Percentiles rank a stretch among this genome's conserved stretches.
Conservation (phyloP, 148 eudicot genomes). For the Chenopodium formosanum region DNA sequence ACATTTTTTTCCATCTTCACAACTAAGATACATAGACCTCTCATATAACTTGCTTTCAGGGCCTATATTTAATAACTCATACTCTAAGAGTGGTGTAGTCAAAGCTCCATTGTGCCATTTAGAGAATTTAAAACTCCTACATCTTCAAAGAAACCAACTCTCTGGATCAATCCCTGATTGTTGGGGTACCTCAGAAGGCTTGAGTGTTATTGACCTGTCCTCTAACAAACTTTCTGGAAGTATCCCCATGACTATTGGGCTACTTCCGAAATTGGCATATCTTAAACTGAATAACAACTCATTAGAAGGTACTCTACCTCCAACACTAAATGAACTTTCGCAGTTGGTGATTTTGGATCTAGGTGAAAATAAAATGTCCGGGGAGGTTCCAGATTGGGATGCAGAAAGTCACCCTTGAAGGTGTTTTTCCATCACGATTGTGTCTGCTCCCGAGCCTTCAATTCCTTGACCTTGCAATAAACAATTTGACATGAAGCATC, state of each 20-base stretch:
- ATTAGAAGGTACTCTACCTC: conserved; percentile 35
- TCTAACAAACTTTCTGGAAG: conserved; percentile 35
- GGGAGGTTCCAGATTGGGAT: conserved; percentile 32
- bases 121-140: not conserved
- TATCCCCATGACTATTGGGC: conserved; percentile 32
- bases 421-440: conserved; percentile 37
- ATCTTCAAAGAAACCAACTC: conserved; percentile 20
- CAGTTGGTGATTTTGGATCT: conserved; percentile 32
- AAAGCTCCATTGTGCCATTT: conserved; percentile 9
- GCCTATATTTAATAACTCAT: not conserved
- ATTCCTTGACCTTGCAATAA: conserved; percentile 12
- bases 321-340: conserved; percentile 4
- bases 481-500: conserved; percentile 36
- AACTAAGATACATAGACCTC: not conserved
- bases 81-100: not conserved
- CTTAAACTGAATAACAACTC: conserved; percentile 36
- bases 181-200: conserved; percentile 3
- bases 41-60: conserved; percentile 16
- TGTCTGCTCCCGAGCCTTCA: conserved; percentile 20
- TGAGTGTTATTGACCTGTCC: conserved; percentile 26
- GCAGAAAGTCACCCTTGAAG: conserved; percentile 20
- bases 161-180: conserved; percentile 35
- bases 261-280: not conserved
- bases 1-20: not conserved
- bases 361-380: conserved; percentile 36